Base-by-base conservation (phyloP, 192 early-diverging fungal genomes). In the Coemansia sp. region DNA sequence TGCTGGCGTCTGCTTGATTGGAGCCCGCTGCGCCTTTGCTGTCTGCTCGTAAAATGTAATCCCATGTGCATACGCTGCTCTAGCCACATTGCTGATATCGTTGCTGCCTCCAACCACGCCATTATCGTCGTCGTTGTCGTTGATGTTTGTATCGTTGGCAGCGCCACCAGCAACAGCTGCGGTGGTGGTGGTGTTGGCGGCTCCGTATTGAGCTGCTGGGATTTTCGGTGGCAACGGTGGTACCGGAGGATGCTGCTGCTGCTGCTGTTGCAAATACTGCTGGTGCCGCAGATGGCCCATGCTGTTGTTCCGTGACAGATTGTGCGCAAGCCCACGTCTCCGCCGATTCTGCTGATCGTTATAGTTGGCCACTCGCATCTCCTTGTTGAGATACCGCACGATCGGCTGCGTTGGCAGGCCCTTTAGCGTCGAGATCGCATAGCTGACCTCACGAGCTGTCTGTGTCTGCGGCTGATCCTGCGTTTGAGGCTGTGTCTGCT, bases 391-490 rank as follows among this genome's bases (percentile, higher is more conserved):
- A 34, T 83, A 83, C 21, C 76, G 75, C 21, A 83, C 51, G 30
- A 83, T 83, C 36, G 80, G 76, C 72, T 75, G 75, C n/a, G 80
- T 83, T 6, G 76, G 80, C 56, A 83, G 64, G 2, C 80, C 76
- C 68, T 78, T 77, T n/a, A 83, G 71, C 26, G 80, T 77, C 59
- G 80, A 71, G 12, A 81, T 64, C n/a, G 74, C 78, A 51, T 67
- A 76, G 18, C 36, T 61, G 11, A 67, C 63, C 21, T 69, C 73
- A 7, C 60, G 64, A 6, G 34, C 14, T 0, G 64, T 30, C 69
- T 71, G 56, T 49, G 53, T 48, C 53, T 66, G 66, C 10, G 16
- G 51, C 16, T 35, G 45, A 5, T 60, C 45, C n/a, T 63, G 68
- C 33, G 49, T 14, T 33, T 58, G 33, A 6, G 4, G 33, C 6